Conservation (phyloP, 1,139 yeast species). For the Yamadazyma sp. region DNA sequence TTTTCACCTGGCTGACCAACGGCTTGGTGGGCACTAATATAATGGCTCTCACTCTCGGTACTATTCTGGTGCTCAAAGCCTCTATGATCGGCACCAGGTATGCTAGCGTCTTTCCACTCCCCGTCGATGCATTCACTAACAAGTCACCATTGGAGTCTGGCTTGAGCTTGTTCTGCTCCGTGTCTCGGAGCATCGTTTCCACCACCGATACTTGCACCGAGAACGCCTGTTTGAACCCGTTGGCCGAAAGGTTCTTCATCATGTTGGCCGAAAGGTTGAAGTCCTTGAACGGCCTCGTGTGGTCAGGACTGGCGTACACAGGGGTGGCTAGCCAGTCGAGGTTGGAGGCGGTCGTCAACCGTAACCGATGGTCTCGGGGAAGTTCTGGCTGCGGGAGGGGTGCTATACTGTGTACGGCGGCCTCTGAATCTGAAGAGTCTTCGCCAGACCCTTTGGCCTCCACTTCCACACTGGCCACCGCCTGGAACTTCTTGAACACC, state of each 20-base stretch:
- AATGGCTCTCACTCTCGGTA: constrained; percentile 75
- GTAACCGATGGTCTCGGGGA: constrained; percentile 49
- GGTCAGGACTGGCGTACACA: constrained; percentile 47
- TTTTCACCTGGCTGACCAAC: constrained; percentile 75
- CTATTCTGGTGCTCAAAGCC: constrained; percentile 58
- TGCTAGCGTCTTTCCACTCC: constrained; percentile 94
- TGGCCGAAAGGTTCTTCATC: constrained; percentile 43
- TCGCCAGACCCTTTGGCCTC: constrained; percentile 17
- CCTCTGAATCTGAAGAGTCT: constrained; percentile 9
- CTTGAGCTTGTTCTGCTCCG: constrained; percentile 42
- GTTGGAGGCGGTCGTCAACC: constrained; percentile 39
- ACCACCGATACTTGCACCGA: constrained; percentile 76
- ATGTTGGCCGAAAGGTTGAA: constrained; percentile 43
- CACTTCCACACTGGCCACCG: constrained; percentile 11
- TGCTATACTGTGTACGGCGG: constrained; percentile 51
- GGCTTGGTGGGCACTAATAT: constrained; percentile 90
- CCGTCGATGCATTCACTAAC: constrained; percentile 91
- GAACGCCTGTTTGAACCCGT: constrained; percentile 60
- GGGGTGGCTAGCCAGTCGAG: constrained; percentile 74
- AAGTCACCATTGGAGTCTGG: constrained; percentile 72
- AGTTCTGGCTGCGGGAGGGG: constrained; percentile 84
- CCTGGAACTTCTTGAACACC: constrained; percentile 30
- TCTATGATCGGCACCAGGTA: constrained; percentile 84
- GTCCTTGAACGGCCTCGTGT: constrained; percentile 40
- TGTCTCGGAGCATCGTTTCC: constrained; percentile 54